Evolutionary conservation across 2,329 filamentous ascomycete genomes (phyloP).

Genomic region (Paraphoma sp.): DNA sequence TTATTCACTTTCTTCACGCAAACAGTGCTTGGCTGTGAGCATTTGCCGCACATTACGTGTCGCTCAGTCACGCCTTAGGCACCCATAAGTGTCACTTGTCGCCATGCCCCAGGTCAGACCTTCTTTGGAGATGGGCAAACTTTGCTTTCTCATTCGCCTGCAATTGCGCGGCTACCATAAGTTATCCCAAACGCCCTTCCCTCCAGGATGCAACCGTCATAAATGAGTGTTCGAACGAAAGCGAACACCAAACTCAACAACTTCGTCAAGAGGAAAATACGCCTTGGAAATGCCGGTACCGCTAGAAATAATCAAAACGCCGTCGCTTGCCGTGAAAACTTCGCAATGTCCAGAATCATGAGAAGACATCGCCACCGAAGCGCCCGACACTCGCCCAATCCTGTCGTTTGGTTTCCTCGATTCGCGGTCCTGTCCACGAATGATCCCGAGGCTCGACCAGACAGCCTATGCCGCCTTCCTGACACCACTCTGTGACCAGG

Average conservation of each 20-base stretch:
- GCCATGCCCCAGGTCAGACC: background rate
- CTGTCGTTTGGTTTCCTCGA: slow-evolving; percentile 53
- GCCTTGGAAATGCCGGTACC: slow-evolving; percentile 40
- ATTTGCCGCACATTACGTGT: slow-evolving; percentile 21
- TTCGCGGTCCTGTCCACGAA: slow-evolving; percentile 52
- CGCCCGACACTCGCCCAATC: slow-evolving; percentile 58
- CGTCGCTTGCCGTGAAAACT: slow-evolving; percentile 32
- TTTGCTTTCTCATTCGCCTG: slow-evolving; percentile 19
- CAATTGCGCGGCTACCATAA: slow-evolving; percentile 17
- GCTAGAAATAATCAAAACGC: slow-evolving; percentile 37
- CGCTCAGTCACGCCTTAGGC: slow-evolving; percentile 22
- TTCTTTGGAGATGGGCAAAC: background rate
- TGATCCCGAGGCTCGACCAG: slow-evolving; percentile 45
- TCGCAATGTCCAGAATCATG: slow-evolving; percentile 19
- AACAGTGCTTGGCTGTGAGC: slow-evolving; percentile 3
- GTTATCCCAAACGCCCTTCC: slow-evolving; percentile 14
- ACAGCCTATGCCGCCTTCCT: slow-evolving; percentile 70
- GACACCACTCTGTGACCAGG: slow-evolving; percentile 74
- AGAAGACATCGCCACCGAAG: slow-evolving; percentile 54
- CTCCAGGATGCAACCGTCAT: slow-evolving; percentile 26
- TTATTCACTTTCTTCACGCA: background rate
- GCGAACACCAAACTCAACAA: slow-evolving; percentile 14
- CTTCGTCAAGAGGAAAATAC: slow-evolving; percentile 22
- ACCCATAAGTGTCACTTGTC: slow-evolving; percentile 10
- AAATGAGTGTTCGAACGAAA: slow-evolving; percentile 34